Percentiles rank a stretch among this genome's conserved stretches.
Conservation (phyloP, 208 protist genomes). For the Naegleria lovaniensis region DNA sequence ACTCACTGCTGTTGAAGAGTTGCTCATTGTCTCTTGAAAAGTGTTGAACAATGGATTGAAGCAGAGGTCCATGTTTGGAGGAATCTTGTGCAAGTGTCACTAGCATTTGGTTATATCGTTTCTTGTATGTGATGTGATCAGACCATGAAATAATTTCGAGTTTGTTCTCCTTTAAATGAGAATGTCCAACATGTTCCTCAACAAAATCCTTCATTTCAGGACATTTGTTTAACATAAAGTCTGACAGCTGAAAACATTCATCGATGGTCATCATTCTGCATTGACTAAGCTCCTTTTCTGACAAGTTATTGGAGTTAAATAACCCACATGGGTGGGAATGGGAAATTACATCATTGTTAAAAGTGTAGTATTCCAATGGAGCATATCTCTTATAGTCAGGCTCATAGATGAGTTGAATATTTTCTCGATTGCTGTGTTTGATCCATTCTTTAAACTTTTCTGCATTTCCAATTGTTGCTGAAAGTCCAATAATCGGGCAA, state of each 20-base stretch:
- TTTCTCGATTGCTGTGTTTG: not conserved
- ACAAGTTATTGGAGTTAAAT: not conserved
- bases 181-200: not conserved
- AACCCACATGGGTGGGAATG: not conserved
- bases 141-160: not conserved
- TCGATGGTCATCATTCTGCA: not conserved
- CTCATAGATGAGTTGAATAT: not conserved
- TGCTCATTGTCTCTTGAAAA: too few relatives aligned
- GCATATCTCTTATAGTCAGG: not conserved
- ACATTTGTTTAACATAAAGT: not conserved
- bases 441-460: not conserved
- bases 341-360: not conserved
- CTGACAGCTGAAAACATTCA: not conserved
- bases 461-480: constrained; percentile 29
- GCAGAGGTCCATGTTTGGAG: not conserved
- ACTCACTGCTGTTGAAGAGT: not conserved
- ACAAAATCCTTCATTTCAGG: not conserved
- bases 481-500: constrained; percentile 30
- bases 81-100: not conserved
- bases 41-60: too few relatives aligned
- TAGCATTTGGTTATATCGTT: not conserved
- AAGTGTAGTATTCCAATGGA: not conserved
- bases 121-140: not conserved
- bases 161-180: not conserved
- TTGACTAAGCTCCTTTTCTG: not conserved